Base-by-base conservation (phyloP, 305 asterid species). In the Rubia tinctorum region DNA sequence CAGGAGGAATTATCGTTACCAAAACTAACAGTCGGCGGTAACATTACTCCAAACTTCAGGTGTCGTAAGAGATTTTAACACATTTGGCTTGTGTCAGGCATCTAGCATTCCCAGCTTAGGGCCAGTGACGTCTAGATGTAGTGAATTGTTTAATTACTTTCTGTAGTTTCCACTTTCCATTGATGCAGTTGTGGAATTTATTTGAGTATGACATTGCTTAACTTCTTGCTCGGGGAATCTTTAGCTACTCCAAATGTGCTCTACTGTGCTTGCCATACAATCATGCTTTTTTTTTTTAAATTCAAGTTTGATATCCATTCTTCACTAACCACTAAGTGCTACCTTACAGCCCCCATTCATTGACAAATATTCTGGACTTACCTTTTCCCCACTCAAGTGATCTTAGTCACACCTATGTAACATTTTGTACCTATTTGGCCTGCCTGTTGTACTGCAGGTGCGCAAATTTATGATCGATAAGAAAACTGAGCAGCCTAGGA, bases 391-490 rank as follows among this genome's bases (percentile, higher is more conserved):
- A 39, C 3, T 43, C 11, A 8, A 61, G 62, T 72, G 42, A 51
- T 72, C 10, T 40, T 60, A 47, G 60, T 59, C 22, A 13, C 43
- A 12, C 22, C 47, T 22, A 23, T 51, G 53, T 13, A 8, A 45
- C 18, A 34, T n/a, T 10, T n/a, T n/a, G 11, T 9, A n/a, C 39
- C 13, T 65, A 66, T 40, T 73, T 53, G 39, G 40, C 39, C 56
- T 8, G 47, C 22, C 2, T 13, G 42, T 25, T 72, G 14, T 71
- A 39, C 67, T 77, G 71, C 84, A 84, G 99, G 98, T 95, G 63
- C 87, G 98, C 80, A 89, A 88, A 87, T 93, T 87, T 83, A 95
- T n/a, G n/a, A n/a, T n/a, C n/a, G n/a, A n/a, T n/a, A n/a, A n/a
- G n/a, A 34, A 89, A 81, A 69, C 63, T 88, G 49, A 85, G 78